A percentile compares a stretch with the other conserved stretches of the same genome.
Conservation (phyloP, 73 alveolate species). For the Paramecium primaurelia region DNA sequence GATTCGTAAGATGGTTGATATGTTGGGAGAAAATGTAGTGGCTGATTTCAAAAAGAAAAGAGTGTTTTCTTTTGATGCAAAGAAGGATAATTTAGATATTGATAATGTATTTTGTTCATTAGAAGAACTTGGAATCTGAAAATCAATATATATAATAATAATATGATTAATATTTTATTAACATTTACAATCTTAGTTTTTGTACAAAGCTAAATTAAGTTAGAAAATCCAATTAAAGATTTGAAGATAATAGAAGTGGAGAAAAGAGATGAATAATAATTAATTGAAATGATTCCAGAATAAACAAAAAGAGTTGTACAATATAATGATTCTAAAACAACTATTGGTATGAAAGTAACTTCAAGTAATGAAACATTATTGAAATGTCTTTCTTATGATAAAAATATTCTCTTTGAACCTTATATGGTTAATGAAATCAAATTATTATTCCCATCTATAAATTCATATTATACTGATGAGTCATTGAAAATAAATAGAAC, state of each 20-base stretch:
- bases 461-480: neutral
- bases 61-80: slow-evolving; percentile 38
- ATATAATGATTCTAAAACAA: slow-evolving; percentile 10
- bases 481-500: neutral
- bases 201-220: neutral
- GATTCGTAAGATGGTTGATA: slow-evolving; percentile 54
- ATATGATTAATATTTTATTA: neutral
- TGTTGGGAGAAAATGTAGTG: slow-evolving; percentile 66
- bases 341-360: neutral
- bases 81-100: slow-evolving; percentile 62
- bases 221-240: neutral
- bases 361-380: neutral
- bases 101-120: slow-evolving; percentile 64
- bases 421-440: neutral
- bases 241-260: neutral
- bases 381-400: neutral
- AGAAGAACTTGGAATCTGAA: slow-evolving; percentile 68
- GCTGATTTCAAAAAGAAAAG: slow-evolving; percentile 65
- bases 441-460: neutral
- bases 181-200: neutral
- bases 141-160: neutral
- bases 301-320: slow-evolving; percentile 20
- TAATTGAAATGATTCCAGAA: neutral
- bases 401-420: neutral
- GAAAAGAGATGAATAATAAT: neutral